phyloP scores from a whole-genome alignment of 1,284 basidiomycete species.

The Pterulicium gracile region DNA sequence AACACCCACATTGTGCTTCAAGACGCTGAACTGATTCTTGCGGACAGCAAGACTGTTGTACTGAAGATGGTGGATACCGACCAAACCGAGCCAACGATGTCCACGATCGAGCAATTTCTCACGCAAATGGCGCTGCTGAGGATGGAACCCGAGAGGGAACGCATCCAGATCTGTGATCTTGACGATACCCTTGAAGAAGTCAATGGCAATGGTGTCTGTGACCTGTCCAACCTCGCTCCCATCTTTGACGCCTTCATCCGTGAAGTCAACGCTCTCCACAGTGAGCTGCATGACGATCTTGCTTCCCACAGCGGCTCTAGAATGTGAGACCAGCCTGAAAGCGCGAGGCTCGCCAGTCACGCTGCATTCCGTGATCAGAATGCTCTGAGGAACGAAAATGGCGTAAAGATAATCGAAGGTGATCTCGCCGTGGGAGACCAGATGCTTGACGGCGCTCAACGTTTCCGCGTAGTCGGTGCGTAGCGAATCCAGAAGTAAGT shows the following conservation, averaged over 20 bases:
- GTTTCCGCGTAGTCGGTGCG: constrained; percentile 35
- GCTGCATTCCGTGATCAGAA: constrained; percentile 39
- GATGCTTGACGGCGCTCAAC: constrained; percentile 29
- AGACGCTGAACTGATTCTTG: constrained; percentile 20
- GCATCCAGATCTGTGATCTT: constrained; percentile 37
- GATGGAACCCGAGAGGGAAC: constrained; percentile 40
- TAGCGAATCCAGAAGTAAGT: constrained; percentile 35
- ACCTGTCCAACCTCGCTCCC: constrained; percentile 28
- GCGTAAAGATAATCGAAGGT: constrained; percentile 42
- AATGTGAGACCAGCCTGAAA: constrained; percentile 28
- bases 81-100: constrained; percentile 37
- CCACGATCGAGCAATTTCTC: constrained; percentile 32
- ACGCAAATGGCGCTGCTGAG: constrained; percentile 24
- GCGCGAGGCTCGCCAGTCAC: constrained; percentile 40
- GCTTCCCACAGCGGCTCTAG: constrained; percentile 22
- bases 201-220: constrained; percentile 26
- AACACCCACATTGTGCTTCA: constrained; percentile 31
- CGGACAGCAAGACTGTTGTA: constrained; percentile 38
- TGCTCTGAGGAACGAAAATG: constrained; percentile 37
- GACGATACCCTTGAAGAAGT: constrained; percentile 32
- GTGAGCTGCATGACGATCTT: constrained; percentile 25
- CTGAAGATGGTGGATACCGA: constrained; percentile 42
- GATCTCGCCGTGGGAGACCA: constrained; percentile 41
- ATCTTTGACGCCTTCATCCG: constrained; percentile 25
- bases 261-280: constrained; percentile 36